Base-by-base conservation (phyloP, 2,329 filamentous ascomycete genomes). In the Cordyceps cicadae region DNA sequence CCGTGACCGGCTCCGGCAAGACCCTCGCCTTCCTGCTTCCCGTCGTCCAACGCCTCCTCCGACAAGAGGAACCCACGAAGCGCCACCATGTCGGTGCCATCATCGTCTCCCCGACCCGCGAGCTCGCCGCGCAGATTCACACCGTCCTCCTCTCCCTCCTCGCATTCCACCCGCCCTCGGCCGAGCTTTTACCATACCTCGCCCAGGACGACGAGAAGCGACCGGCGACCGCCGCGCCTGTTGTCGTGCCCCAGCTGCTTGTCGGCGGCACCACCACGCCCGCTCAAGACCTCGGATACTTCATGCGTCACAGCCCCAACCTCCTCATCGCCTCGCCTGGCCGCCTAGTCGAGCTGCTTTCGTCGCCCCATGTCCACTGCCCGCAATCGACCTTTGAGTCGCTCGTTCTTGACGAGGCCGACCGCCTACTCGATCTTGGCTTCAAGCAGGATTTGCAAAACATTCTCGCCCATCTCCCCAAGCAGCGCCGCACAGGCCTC, bases 331-430 rank as follows among this genome's bases (percentile, higher is more conserved):
- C 88, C 0, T 97, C 94, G 0, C 94, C 94, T 0, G 95, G 94
- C 4, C 85, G 94, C 52, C 82, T 99, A 2, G 83, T 96, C 6
- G 92, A 97, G 70, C 82, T 99, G 0, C 80, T 99, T 5, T 86
- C 88, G 0, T 96, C 91, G 1, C 89, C 87, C 1, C 88, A 96
- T 69, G 92, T 96, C 15, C 90, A 95, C 71, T 92, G 90, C 67
- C 87, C 90, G 0, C 88, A 93, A 63, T 92, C 90, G 1, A 90
- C 90, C 0, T 97, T 99, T 66, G 93, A 99, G 71, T 85, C 91
- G 54, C 83, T 99, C 12, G 89, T 99, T 3, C 81, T 99, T 41
- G 94, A 99, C 70, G 94, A 99, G 76, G 94, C 93, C 54, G 94
- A 99, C 73, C 83, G 94, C 62, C 77, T 99, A 29, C 79, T 99